Percentiles rank a stretch among this genome's conserved stretches.
Evolutionary conservation across 495 filamentous ascomycete genomes (phyloP).

Genomic region (Talaromyces stipitatus): DNA sequence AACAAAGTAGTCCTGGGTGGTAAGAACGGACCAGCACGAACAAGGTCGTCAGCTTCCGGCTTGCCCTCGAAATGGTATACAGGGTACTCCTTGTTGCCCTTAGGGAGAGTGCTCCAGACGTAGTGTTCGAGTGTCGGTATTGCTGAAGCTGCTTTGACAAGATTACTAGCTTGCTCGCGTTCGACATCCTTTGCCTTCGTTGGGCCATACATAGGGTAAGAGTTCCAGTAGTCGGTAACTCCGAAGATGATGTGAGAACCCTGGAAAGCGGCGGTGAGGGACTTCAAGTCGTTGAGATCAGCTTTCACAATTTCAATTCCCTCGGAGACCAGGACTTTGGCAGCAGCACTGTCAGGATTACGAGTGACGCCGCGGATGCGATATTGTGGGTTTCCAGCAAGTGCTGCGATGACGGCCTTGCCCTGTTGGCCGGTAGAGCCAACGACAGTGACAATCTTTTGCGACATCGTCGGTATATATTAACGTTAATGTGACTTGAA

Average conservation of each 20-base stretch:
- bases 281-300: slow-evolving; percentile 31
- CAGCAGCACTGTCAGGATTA: slow-evolving; percentile 21
- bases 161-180: slow-evolving; percentile 29
- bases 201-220: not conserved
- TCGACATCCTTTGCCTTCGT: slow-evolving; percentile 14
- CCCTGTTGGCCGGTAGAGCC: slow-evolving; percentile 43
- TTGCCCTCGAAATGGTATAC: slow-evolving; percentile 25
- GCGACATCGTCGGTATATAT: not conserved
- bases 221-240: slow-evolving; percentile 5
- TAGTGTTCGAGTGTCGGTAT: slow-evolving; percentile 34
- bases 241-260: slow-evolving; percentile 38
- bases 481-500: not conserved
- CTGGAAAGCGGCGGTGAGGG: slow-evolving; percentile 35
- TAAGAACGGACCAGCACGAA: slow-evolving; percentile 13
- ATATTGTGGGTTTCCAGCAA: slow-evolving; percentile 22
- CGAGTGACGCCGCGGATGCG: slow-evolving; percentile 40
- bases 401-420: slow-evolving; percentile 28
- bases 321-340: slow-evolving; percentile 22
- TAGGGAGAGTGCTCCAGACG: slow-evolving; percentile 38
- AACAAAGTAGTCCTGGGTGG: slow-evolving; percentile 19
- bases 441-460: slow-evolving; percentile 11
- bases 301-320: slow-evolving; percentile 39
- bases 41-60: slow-evolving; percentile 16
- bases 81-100: slow-evolving; percentile 12
- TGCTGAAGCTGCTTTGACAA: slow-evolving; percentile 30